Conservation (phyloP, 2,329 filamentous ascomycete genomes). For the Xylaria arbuscula region DNA sequence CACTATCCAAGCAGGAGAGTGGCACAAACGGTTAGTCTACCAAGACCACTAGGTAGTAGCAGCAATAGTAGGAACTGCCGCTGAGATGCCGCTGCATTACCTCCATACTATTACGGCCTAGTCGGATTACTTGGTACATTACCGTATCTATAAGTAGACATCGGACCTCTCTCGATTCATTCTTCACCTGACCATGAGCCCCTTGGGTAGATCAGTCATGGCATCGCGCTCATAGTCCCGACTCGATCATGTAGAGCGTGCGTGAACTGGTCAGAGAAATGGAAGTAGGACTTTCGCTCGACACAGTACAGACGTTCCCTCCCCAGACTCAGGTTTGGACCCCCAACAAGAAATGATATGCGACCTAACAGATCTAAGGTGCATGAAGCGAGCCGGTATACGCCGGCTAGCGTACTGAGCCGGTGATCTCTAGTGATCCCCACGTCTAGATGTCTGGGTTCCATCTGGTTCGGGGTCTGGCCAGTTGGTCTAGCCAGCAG, state of each 20-base stretch:
- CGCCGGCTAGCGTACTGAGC: slow-evolving; percentile 3
- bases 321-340: slow-evolving; percentile 16
- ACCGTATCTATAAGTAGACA: background rate
- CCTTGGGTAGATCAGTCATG: background rate
- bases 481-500: slow-evolving; percentile 2
- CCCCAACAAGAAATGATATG: slow-evolving; percentile 21
- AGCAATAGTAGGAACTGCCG: slow-evolving; percentile 8
- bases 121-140: background rate
- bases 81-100: slow-evolving; percentile 13
- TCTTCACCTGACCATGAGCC: background rate
- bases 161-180: background rate
- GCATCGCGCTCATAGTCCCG: background rate
- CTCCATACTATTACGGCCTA: slow-evolving; percentile 15
- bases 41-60: slow-evolving; percentile 1
- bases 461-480: background rate
- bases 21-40: slow-evolving; percentile 6
- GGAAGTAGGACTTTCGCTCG: background rate
- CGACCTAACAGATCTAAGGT: slow-evolving; percentile 28
- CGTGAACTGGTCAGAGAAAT: background rate
- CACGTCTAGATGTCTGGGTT: slow-evolving; percentile 7
- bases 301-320: slow-evolving; percentile 14
- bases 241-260: background rate
- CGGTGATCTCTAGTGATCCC: slow-evolving; percentile 7
- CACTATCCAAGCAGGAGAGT: background rate
- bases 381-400: slow-evolving; percentile 18